A percentile compares a stretch with the other conserved stretches of the same genome.
Conservation (phyloP, 1,284 basidiomycete genomes). For the Cutaneotrichosporon sp. region DNA sequence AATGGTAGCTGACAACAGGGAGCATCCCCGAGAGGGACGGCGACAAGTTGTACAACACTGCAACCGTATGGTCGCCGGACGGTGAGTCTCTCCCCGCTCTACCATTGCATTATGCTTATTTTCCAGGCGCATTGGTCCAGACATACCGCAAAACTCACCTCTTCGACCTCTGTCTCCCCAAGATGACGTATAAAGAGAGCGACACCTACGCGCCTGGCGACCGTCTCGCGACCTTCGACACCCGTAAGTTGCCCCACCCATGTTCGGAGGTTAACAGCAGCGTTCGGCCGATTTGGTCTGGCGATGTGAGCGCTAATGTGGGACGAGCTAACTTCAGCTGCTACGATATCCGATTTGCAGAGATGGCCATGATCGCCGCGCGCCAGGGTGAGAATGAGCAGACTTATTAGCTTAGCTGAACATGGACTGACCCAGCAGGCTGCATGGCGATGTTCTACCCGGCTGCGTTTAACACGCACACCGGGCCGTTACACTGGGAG, state of each 20-base stretch:
- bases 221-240: constrained; percentile 72
- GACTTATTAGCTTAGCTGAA: too few species aligned
- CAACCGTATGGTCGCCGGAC: constrained; percentile 74
- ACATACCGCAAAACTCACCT: constrained; percentile 83
- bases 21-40: constrained; percentile 75
- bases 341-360: constrained; percentile 64
- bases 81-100: constrained; percentile 53
- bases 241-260: constrained; percentile 47
- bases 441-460: constrained; percentile 82
- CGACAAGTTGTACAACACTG: constrained; percentile 68
- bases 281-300: constrained; percentile 18
- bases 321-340: constrained; percentile 1
- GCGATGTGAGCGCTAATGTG: constrained; percentile 3
- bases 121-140: constrained; percentile 55
- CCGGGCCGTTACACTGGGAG: constrained; percentile 89
- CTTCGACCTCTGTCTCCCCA: constrained; percentile 90
- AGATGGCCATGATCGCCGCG: constrained; percentile 77
- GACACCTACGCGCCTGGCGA: constrained; percentile 61
- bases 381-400: constrained; percentile 53
- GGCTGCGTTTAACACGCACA: constrained; percentile 80
- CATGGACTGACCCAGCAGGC: too few species aligned
- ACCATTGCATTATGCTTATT: background rate
- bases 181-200: constrained; percentile 81
- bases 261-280: background rate
- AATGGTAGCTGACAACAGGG: constrained; percentile 45